Evolutionary conservation across 768 basidiomycete genomes (phyloP).

Genomic region (Collybiopsis confluens): DNA sequence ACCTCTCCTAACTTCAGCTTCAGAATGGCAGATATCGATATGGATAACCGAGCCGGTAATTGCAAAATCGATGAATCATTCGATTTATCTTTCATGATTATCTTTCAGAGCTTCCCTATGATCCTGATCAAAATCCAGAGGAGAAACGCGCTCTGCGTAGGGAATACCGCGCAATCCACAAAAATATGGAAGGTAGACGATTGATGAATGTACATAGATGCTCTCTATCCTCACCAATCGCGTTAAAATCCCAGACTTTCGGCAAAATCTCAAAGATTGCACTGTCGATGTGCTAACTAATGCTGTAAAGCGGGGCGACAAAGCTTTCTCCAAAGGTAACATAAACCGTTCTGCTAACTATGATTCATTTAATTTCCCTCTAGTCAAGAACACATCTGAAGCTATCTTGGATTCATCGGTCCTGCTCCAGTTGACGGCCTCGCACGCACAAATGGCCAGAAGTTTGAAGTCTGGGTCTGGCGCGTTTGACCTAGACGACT

Average conservation of each 20-base stretch:
- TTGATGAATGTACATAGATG: neutral
- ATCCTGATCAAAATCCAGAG: slow-evolving; percentile 82
- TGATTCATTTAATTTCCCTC: neutral
- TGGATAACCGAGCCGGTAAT: neutral
- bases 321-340: slow-evolving; percentile 61
- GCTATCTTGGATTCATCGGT: slow-evolving; percentile 87
- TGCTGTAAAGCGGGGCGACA: slow-evolving; percentile 54
- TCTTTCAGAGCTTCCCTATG: slow-evolving; percentile 38
- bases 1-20: too few species aligned
- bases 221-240: slow-evolving; percentile 30
- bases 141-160: slow-evolving; percentile 73
- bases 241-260: slow-evolving; percentile 11
- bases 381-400: slow-evolving; percentile 80
- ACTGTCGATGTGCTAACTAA: slow-evolving; percentile 51
- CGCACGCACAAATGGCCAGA: slow-evolving; percentile 84
- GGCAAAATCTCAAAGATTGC: slow-evolving; percentile 46
- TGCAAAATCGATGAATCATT: neutral
- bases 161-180: slow-evolving; percentile 65
- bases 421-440: slow-evolving; percentile 55
- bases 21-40: slow-evolving; percentile 8
- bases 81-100: neutral
- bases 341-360: slow-evolving; percentile 5
- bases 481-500: slow-evolving; percentile 91
- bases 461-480: slow-evolving; percentile 85
- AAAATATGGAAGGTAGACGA: slow-evolving; percentile 56